Percentiles rank a stretch among this genome's conserved stretches.
Conservation (phyloP, 352 stramenopile genomes). For the Phytopythium mirpurense region DNA sequence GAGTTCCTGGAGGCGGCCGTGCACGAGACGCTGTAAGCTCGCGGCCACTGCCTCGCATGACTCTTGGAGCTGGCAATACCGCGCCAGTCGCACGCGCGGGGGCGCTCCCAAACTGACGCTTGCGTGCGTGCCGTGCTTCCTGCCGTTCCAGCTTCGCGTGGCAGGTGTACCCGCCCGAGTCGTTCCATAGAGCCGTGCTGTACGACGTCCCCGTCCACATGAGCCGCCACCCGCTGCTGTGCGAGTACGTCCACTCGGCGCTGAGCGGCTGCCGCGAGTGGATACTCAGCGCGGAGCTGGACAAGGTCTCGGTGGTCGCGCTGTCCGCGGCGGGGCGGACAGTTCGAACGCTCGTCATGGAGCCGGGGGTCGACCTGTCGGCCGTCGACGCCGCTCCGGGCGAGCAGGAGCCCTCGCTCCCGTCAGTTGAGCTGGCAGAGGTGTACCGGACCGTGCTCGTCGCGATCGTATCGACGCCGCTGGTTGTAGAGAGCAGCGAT, state of each 20-base stretch:
- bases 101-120: not conserved
- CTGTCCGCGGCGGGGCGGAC: constrained; percentile 41
- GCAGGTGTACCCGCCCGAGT: constrained; percentile 55
- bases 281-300: constrained; percentile 51
- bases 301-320: constrained; percentile 59
- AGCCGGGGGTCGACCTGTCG: constrained; percentile 30
- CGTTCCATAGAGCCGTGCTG: constrained; percentile 55
- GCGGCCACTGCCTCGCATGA: not conserved
- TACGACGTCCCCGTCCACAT: constrained; percentile 82
- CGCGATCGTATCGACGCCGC: constrained; percentile 33
- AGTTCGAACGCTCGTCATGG: constrained; percentile 46
- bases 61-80: not conserved
- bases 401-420: constrained; percentile 25
- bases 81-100: not conserved
- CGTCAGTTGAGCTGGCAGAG: constrained; percentile 52
- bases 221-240: constrained; percentile 61
- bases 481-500: constrained; percentile 5
- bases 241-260: constrained; percentile 77
- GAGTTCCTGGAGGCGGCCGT: constrained; percentile 71
- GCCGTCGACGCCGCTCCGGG: constrained; percentile 11
- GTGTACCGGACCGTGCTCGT: constrained; percentile 57
- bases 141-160: constrained; percentile 34
- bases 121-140: not conserved
- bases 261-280: constrained; percentile 56
- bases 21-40: constrained; percentile 76